A percentile compares a stretch with the other conserved stretches of the same genome.
Evolutionary conservation across 345 rosid genomes (phyloP).

Genomic region (Sapria himalayana): DNA sequence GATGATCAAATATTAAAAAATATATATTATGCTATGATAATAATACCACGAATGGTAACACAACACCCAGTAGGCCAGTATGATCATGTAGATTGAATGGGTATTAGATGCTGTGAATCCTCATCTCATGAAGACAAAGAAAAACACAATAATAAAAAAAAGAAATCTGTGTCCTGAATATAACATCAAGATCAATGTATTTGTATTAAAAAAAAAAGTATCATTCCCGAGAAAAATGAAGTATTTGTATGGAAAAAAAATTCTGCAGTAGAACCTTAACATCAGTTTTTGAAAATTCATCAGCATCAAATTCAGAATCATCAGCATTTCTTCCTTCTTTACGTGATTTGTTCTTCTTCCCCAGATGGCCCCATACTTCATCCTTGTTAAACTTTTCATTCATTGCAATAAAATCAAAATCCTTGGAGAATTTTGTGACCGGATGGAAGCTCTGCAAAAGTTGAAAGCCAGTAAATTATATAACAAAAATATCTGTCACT

Average conservation of each 20-base stretch:
- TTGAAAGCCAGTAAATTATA: neutral
- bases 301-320: slow-evolving; percentile 26
- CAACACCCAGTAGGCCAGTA: too few relatives aligned
- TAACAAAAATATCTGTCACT: neutral
- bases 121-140: too few relatives aligned
- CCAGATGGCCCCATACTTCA: slow-evolving; percentile 93
- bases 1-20: neutral
- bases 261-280: slow-evolving; percentile 18
- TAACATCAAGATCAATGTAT: too few relatives aligned
- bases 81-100: too few relatives aligned
- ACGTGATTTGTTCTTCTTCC: slow-evolving; percentile 34
- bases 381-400: slow-evolving; percentile 91
- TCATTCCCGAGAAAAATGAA: too few relatives aligned
- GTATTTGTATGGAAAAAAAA: neutral
- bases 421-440: slow-evolving; percentile 60
- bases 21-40: neutral
- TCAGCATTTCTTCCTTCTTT: slow-evolving; percentile 30
- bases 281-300: slow-evolving; percentile 25
- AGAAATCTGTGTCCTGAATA: too few relatives aligned
- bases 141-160: too few relatives aligned
- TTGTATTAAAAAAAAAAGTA: too few relatives aligned
- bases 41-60: neutral
- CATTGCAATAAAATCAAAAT: slow-evolving; percentile 81
- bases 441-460: slow-evolving; percentile 24
- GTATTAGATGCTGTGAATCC: too few relatives aligned